Evolutionary conservation across 2,329 filamentous ascomycete genomes (phyloP), one percentile per base, ranked within the genome.

Genomic region (Aspergillus fischeri): DNA sequence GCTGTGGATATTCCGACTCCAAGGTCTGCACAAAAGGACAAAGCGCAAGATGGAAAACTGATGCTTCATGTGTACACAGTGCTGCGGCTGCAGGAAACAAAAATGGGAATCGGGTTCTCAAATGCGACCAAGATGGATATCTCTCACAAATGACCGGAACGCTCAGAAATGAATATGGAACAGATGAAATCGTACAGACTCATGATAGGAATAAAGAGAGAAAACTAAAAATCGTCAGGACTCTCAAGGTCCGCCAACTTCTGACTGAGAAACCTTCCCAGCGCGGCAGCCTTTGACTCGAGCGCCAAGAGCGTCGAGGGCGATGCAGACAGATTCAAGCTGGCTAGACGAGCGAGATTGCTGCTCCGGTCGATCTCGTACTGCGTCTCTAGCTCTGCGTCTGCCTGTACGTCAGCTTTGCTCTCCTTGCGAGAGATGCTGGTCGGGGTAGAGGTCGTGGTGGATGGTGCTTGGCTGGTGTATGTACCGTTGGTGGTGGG

Each of bases 271-370:
- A 77, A 77, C 10, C 68, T 66, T 6, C 72, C 75, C 45, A 77
- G 55, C 4, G 75, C 75, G 1, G 74, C 75, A 24, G 73, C 76
- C 59, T 77, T 77, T 7, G 75, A 76, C 55, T 77, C 75, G 10
- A 77, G 56, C 1, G 75, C 75, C 10, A 77, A 63, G 5, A 77
- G 63, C 3, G 76, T 75, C 1, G 72, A 62, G 0, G 75, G 74
- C 1, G 72, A 70, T 1, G 75, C 67, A 4, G 69, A 70, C 0
- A 77, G 68, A 47, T 77, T 77, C 44, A 77, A 58, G 51, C 71
- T 73, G 1, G 71, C 67, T 11, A 77, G 63, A 21, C 75, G 73
- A 2, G 70, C 70, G 8, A 77, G 67, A 54, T 77, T 75, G 32
- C 64, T 67, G 25, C 65, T 72, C 21, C 75, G 69, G 60, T 77